phyloP scores from a whole-genome alignment of 2,329 filamentous ascomycete genomes.

The Colletotrichum sp. region DNA sequence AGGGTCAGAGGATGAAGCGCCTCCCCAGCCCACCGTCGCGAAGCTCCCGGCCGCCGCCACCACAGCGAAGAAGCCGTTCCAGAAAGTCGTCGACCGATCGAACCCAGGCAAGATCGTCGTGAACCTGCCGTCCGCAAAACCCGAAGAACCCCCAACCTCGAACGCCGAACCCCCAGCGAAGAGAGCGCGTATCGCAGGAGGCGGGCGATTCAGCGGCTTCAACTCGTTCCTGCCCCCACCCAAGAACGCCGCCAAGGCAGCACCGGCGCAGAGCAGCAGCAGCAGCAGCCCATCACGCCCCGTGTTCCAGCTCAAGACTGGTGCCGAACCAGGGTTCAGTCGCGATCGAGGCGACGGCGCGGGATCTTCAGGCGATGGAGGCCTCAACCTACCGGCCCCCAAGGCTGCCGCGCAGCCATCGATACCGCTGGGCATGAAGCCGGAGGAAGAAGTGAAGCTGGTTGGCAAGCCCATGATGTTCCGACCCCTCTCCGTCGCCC shows the following conservation, averaged over 20 bases:
- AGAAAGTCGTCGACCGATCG: conserved; percentile 80
- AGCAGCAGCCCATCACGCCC: conserved; percentile 22
- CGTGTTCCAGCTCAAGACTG: conserved; percentile 76
- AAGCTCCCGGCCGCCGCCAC: conserved; percentile 32
- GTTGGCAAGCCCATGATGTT: conserved; percentile 86
- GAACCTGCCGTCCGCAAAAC: conserved; percentile 65
- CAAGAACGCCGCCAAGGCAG: conserved; percentile 59
- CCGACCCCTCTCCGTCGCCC: conserved; percentile 82
- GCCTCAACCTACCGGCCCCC: conserved; percentile 43
- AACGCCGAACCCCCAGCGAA: conserved; percentile 70
- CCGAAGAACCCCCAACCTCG: conserved; percentile 33
- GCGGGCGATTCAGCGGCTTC: conserved; percentile 76
- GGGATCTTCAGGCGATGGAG: conserved; percentile 23
- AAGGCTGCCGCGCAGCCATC: conserved; percentile 46
- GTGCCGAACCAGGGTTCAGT: conserved; percentile 80
- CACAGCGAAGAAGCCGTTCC: conserved; percentile 63
- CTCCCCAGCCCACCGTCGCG: conserved; percentile 26
- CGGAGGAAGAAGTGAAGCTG: conserved; percentile 68
- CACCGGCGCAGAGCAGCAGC: conserved; percentile 31
- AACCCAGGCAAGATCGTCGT: conserved; percentile 86
- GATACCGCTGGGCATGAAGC: conserved; percentile 60
- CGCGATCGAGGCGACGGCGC: conserved; percentile 65
- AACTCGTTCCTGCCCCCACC: conserved; percentile 87
- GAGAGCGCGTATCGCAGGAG: conserved; percentile 58
- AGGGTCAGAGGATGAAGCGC: conserved; percentile 57